Evolutionary conservation across 495 filamentous ascomycete species (phyloP), one percentile per base, ranked within the genome.

Genomic region (Eremomyces bilateralis): DNA sequence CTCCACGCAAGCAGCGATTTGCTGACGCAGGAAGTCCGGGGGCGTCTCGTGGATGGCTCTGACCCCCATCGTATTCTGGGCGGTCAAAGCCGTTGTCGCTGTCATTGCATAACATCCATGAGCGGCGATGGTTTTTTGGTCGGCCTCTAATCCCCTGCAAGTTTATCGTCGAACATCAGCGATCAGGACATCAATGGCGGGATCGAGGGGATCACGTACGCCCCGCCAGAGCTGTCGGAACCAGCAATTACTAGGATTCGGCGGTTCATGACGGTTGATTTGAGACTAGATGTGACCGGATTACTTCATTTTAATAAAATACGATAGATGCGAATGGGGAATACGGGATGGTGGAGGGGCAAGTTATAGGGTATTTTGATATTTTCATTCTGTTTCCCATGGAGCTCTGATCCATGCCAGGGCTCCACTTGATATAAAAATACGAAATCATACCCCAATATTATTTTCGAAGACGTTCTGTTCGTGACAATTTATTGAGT

Each of bases 61-160:
- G 15, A 97, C 82, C 0, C 82, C 81, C 19, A 65, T 59, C 2
- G 88, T 97, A 55, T 93, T 93, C 52, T 97, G 88, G 15, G 82
- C 84, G 12, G 88, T 97, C 44, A 97, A 56, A 15, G 84, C 85
- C 2, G 88, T 92, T 21, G 84, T 93, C n/a, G 82, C 77, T 28
- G 85, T 93, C 67, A 92, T 88, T 37, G 82, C 83, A 60, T 94
- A 94, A 58, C 76, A 81, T 30, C 72, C 73, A 66, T 94, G 80
- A 13, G 79, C 78, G 18, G 84, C 77, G 22, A 94, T 74, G 34
- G 91, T 83, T 49, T 88, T 85, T 53, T 94, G 83, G 55, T 97
- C 88, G 20, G 88, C 88, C 51, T 97, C 88, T 27, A 97, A 69
- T n/a, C 88, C 88, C 27, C 82, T 92, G 31, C 15, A 28, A 29